Percentiles rank a stretch among this genome's conserved stretches.
Evolutionary conservation across 148 eudicot species (phyloP).

Genomic region (Camellia japonica): DNA sequence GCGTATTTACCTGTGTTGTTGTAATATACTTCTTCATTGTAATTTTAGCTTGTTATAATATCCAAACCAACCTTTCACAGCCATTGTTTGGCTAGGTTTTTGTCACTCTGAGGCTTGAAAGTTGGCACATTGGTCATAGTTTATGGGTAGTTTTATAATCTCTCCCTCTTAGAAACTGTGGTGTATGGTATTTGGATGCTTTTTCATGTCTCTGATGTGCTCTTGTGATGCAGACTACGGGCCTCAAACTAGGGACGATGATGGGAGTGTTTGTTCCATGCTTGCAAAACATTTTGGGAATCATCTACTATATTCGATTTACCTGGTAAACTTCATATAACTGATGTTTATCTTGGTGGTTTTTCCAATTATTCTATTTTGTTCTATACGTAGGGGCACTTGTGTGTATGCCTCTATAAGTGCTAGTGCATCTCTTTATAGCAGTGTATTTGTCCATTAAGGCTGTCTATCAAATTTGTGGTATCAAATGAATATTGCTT

Average conservation of each 20-base stretch:
- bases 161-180: not conserved
- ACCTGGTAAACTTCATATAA: conserved; percentile 58
- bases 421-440: not conserved
- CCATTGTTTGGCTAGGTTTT: not conserved
- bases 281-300: conserved; percentile 93
- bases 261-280: conserved; percentile 99
- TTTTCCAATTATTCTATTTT: not conserved
- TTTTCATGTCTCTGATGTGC: conserved; percentile 13
- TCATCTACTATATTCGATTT: conserved; percentile 93
- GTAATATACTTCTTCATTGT: not conserved
- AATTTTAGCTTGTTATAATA: not conserved
- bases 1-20: not conserved
- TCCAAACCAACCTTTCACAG: not conserved
- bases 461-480: not conserved
- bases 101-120: not conserved
- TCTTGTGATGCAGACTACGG: conserved; percentile 45
- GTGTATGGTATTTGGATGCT: not conserved
- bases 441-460: not conserved
- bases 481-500: not conserved
- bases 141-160: not conserved
- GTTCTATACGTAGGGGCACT: not conserved
- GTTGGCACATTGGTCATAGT: not conserved
- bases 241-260: conserved; percentile 76
- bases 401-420: not conserved
- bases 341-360: conserved; percentile 11